phyloP scores from a whole-genome alignment of 129 eudicot genomes.

The Arctium minus region DNA sequence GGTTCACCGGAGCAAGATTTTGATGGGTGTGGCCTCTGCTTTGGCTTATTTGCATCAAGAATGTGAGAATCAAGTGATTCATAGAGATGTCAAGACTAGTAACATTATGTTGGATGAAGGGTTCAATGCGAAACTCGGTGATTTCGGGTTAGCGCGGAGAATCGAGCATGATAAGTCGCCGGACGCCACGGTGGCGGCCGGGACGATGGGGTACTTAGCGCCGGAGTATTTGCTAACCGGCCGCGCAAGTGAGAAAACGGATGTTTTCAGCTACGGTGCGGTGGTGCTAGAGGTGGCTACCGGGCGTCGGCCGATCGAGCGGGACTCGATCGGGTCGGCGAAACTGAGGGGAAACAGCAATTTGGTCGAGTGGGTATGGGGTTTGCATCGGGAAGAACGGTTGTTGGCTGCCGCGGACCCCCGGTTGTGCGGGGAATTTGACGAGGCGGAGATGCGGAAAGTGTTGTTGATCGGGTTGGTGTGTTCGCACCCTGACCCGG shows the following conservation, averaged over 20 bases:
- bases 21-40: conserved; percentile 86
- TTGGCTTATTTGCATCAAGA: conserved; percentile 92
- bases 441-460: conserved; percentile 61
- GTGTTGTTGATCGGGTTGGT: conserved; percentile 72
- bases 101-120: conserved; percentile 97
- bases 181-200: conserved; percentile 88
- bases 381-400: conserved; percentile 72
- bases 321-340: conserved; percentile 32
- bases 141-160: conserved; percentile 84
- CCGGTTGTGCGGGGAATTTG: conserved; percentile 57
- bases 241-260: conserved; percentile 85
- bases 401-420: conserved; percentile 59
- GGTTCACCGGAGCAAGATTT: conserved; percentile 65
- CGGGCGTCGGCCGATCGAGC: conserved; percentile 88
- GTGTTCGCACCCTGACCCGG: conserved; percentile 91
- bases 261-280: conserved; percentile 88
- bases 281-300: conserved; percentile 90
- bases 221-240: conserved; percentile 93
- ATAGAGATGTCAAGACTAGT: conserved; percentile 83
- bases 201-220: conserved; percentile 94
- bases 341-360: conserved; percentile 45
- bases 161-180: conserved; percentile 87
- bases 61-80: conserved; percentile 86
- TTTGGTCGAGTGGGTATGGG: conserved; percentile 97
- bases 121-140: conserved; percentile 81